Conservation (phyloP, 768 basidiomycete genomes). For the Amanita muscaria region DNA sequence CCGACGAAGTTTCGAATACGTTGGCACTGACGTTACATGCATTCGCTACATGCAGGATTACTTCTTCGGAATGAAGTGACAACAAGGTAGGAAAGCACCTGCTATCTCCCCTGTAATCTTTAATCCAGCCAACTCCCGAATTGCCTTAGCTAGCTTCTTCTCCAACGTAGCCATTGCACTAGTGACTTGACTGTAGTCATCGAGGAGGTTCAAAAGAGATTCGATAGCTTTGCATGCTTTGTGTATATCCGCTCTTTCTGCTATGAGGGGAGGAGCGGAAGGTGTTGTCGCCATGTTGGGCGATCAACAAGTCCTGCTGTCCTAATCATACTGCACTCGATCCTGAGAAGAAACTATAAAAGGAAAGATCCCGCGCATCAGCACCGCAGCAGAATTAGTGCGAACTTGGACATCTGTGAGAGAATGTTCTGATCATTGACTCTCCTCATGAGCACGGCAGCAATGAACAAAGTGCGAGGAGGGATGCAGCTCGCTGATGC, state of each 20-base stretch:
- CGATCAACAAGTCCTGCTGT: neutral
- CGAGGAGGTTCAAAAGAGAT: constrained; percentile 51
- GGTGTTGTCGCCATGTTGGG: constrained; percentile 1
- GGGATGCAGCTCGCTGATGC: neutral
- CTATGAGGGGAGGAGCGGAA: constrained; percentile 20
- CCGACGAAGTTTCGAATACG: constrained; percentile 62
- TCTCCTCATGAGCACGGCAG: no score
- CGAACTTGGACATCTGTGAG: no score
- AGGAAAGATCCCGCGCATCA: constrained; percentile 1
- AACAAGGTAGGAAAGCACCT: constrained; percentile 31
- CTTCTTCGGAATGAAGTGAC: neutral
- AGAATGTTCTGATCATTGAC: no score
- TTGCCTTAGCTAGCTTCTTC: constrained; percentile 66
- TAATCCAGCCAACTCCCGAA: constrained; percentile 53
- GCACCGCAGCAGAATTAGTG: no score
- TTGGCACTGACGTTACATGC: constrained; percentile 55
- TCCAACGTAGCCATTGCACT: constrained; percentile 52
- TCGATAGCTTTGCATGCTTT: constrained; percentile 76
- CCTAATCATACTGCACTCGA: neutral
- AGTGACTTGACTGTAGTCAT: constrained; percentile 70
- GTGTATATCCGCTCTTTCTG: constrained; percentile 67
- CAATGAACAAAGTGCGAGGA: no score
- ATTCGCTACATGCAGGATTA: constrained; percentile 25
- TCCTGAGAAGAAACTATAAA: neutral
- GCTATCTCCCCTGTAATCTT: constrained; percentile 57